phyloP scores from a whole-genome alignment of 139 green algal genomes.

The Micractinium conductrix region DNA sequence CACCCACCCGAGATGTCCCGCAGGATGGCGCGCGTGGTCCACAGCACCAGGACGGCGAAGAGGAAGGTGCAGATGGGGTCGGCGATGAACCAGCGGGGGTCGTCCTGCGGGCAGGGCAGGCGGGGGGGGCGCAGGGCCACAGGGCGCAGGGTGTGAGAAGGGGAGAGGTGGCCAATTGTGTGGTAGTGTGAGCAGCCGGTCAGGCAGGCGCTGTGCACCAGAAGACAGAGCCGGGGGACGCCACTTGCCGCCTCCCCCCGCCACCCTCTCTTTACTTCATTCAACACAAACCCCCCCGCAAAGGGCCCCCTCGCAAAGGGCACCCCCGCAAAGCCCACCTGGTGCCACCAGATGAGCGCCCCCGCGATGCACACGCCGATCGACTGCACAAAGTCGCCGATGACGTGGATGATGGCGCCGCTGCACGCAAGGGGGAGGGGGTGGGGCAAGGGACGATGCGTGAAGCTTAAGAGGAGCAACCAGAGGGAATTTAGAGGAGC shows the following conservation, averaged over 20 bases:
- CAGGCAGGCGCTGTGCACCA: not conserved
- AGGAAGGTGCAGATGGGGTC: slow-evolving; percentile 95
- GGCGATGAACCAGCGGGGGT: slow-evolving; percentile 65
- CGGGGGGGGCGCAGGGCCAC: not conserved
- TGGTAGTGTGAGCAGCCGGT: not conserved
- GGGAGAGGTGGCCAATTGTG: not conserved
- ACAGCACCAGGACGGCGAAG: slow-evolving; percentile 89
- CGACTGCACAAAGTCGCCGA: slow-evolving; percentile 94
- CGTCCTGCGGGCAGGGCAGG: slow-evolving; percentile 48
- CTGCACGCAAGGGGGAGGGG: too few relatives aligned
- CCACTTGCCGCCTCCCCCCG: too few relatives aligned
- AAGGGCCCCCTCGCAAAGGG: too few relatives aligned
- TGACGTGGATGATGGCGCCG: slow-evolving; percentile 89
- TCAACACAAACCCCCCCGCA: too few relatives aligned
- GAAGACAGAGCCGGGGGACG: too few relatives aligned
- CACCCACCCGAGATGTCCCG: not conserved
- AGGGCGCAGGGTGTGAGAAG: not conserved
- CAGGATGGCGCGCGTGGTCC: slow-evolving; percentile 84
- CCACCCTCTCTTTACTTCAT: too few relatives aligned
- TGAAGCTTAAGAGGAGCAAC: not conserved
- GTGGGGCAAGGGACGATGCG: too few relatives aligned
- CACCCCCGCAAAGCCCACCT: too few relatives aligned
- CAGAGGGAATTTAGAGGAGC: not conserved
- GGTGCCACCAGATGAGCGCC: slow-evolving; percentile 83
- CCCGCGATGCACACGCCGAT: slow-evolving; percentile 88